Base-by-base conservation (phyloP, 345 rosid species). In the Brassica incana region DNA sequence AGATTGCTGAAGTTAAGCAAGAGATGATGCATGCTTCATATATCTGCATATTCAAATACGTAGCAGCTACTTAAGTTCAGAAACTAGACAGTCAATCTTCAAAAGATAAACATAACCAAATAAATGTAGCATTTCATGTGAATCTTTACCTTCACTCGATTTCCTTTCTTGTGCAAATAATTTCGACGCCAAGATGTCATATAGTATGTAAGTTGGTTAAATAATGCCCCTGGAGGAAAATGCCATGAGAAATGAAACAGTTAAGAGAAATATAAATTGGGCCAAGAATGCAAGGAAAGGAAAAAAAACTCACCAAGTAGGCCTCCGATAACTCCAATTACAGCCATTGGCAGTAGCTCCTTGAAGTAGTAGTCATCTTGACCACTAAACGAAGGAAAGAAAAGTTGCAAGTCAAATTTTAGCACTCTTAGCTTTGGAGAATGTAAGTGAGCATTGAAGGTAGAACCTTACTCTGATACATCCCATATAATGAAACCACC, bases 401-500 rank as follows among this genome's bases (percentile, higher is more conserved):
- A 18, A 78, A 8, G 36, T 68, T 71, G 1, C 58, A 68, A 45
- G 73, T 71, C 62, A 81, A 81, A 11, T 10, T 38, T 29, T 43
- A 71, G 69, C 59, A 75, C 56, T 43, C 27, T 65, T 20, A 33
- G 60, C 14, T 23, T 50, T 58, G 43, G 63, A 23, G 9, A 18
- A 25, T 56, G 72, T n/a, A 65, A 64, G 50, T 7, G 74, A 67
- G 69, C 27, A 84, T 30, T 59, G 68, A 80, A 77, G 18, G 80
- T 78, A 73, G 87, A 83, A 74, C 73, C 89, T 83, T 73, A 95
- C 99, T 84, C 98, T 77, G 97, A 91, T 83, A 90, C 87, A 79
- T 93, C 99, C 99, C 99, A 88, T 84, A 93, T 95, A 16, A 95
- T 90, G 84, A 93, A 95, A 77, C 99, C 99, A 18, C 97, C 99